phyloP scores from a whole-genome alignment of 202 grass and related monocot species.

The Cymbopogon flexuosus region DNA sequence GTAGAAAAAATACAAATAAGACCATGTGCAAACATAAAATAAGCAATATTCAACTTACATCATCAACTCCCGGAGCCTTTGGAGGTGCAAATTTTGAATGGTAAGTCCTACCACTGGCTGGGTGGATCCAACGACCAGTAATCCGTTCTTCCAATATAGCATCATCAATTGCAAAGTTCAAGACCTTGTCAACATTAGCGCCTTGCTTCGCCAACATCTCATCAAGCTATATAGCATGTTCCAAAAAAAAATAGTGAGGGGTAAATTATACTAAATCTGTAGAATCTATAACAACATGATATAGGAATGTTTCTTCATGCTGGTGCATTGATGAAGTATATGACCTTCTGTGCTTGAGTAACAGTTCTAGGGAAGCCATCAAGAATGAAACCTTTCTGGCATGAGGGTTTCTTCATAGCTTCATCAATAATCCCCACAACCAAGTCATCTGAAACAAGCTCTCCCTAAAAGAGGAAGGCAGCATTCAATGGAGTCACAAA shows the following conservation, averaged over 20 bases:
- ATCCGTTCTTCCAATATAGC: conserved; percentile 88
- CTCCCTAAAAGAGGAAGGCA: conserved; percentile 23
- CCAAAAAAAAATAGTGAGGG: too few relatives aligned
- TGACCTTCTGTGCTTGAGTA: conserved; percentile 74
- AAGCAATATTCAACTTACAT: too few relatives aligned
- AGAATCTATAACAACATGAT: not conserved
- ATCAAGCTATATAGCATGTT: too few relatives aligned
- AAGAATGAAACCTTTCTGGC: conserved; percentile 93
- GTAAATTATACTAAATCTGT: too few relatives aligned
- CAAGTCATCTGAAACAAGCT: conserved; percentile 86
- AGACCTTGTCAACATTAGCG: conserved; percentile 73
- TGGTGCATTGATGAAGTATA: not conserved
- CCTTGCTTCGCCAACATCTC: conserved; percentile 85
- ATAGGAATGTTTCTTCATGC: not conserved
- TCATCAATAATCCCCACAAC: conserved; percentile 93
- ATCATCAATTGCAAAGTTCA: conserved; percentile 92
- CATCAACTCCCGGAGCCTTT: conserved; percentile 65
- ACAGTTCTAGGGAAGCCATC: conserved; percentile 75
- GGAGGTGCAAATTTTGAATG: conserved; percentile 92
- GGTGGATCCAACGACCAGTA: conserved; percentile 89
- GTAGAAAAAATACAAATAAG: not conserved
- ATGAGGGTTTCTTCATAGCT: conserved; percentile 88
- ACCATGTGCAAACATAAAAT: too few relatives aligned
- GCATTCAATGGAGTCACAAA: not conserved
- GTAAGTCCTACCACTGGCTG: conserved; percentile 76